A percentile compares a stretch with the other conserved stretches of the same genome.
These are phyloP conservation scores for Cryptococcus sp. DNA, from an alignment of 1,284 basidiomycete species.

Conservation along the genomic window DNA sequence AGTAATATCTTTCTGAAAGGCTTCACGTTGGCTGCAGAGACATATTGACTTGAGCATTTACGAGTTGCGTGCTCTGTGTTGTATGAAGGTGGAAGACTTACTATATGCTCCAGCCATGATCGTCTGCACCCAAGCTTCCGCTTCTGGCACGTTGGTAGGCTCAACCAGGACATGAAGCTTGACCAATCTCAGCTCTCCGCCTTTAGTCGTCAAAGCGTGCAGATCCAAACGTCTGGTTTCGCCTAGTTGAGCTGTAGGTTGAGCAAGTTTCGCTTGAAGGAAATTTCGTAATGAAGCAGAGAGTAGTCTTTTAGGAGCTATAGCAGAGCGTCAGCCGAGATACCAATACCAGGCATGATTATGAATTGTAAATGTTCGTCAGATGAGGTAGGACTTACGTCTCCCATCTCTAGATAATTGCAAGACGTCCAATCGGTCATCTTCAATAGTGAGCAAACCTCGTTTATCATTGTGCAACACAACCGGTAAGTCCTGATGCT, in stretches of 20 bases:
- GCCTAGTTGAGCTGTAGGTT: slow-evolving; percentile 5
- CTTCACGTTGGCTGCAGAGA: slow-evolving; percentile 55
- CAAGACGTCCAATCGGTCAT: slow-evolving; percentile 42
- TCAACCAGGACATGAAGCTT: slow-evolving; percentile 49
- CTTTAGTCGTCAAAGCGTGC: slow-evolving; percentile 24
- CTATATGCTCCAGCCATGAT: slow-evolving; percentile 64
- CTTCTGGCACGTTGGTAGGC: slow-evolving; percentile 40
- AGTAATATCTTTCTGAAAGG: slow-evolving; percentile 63
- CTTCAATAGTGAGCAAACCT: slow-evolving; percentile 45
- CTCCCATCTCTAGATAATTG: slow-evolving; percentile 47
- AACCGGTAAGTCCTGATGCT: slow-evolving; percentile 43
- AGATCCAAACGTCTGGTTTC: slow-evolving; percentile 36
- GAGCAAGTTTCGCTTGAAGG: slow-evolving; percentile 31
- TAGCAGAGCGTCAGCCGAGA: neutral
- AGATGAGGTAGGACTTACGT: slow-evolving; percentile 30
- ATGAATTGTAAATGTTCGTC: neutral
- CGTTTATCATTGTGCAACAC: slow-evolving; percentile 46
- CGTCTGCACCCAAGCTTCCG: slow-evolving; percentile 61
- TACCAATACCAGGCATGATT: too few relatives aligned
- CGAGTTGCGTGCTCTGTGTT: neutral
- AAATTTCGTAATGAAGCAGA: slow-evolving; percentile 37
- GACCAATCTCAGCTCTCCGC: slow-evolving; percentile 29
- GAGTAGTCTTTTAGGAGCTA: slow-evolving; percentile 46
- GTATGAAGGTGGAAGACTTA: neutral
- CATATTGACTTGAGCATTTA: neutral